phyloP scores from a whole-genome alignment of 345 rosid species.

The Microcos paniculata region DNA sequence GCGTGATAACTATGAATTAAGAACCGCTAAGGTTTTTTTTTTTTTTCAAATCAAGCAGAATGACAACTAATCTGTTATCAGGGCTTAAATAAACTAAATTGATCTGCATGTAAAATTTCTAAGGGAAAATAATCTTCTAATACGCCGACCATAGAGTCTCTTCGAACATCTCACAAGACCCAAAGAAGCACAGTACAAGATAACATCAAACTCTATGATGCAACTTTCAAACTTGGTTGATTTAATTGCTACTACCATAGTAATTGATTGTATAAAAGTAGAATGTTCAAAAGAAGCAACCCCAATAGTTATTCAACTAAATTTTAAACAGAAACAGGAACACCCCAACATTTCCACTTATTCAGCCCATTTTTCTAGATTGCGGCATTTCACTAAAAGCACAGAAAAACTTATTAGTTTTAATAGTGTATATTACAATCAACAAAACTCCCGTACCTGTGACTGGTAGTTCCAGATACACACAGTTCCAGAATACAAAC shows the following conservation, averaged over 20 bases:
- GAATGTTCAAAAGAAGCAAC: background rate
- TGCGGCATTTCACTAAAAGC: background rate
- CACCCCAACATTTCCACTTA: background rate
- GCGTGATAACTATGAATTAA: background rate
- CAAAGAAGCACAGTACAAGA: background rate
- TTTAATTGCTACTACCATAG: background rate
- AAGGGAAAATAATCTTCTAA: background rate
- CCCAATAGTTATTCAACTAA: background rate
- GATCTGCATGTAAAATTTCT: background rate
- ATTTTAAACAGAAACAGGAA: background rate
- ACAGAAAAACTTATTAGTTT: background rate
- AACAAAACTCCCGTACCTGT: slow-evolving; percentile 55
- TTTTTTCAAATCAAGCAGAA: background rate
- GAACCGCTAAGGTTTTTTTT: too few species aligned
- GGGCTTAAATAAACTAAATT: background rate
- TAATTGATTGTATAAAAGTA: too few species aligned
- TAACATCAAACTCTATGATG: background rate
- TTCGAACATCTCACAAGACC: background rate
- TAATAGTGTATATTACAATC: background rate
- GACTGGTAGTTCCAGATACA: slow-evolving; percentile 81
- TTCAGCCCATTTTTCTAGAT: background rate
- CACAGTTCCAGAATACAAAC: slow-evolving; percentile 70
- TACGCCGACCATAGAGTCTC: background rate
- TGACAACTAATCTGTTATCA: background rate
- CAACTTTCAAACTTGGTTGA: background rate